Evolutionary conservation across 1,284 basidiomycete species (phyloP).

Genomic region (Heterobasidion occidentale): DNA sequence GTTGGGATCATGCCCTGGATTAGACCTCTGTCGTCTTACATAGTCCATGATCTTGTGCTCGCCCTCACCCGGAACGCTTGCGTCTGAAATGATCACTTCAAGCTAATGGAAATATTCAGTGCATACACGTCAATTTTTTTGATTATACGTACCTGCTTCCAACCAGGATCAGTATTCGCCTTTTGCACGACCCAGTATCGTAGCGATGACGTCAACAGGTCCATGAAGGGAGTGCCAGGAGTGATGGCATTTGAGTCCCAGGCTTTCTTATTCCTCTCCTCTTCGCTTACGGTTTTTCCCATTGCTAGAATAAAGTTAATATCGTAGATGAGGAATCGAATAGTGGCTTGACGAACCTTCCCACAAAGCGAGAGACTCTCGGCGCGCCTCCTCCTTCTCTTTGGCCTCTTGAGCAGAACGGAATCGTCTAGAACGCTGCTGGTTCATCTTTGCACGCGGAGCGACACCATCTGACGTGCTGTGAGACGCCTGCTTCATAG

Average conservation of each 20-base stretch:
- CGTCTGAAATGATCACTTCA: constrained; percentile 95
- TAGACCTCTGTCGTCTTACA: constrained; percentile 85
- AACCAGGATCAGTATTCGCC: constrained; percentile 91
- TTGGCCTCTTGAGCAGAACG: constrained; percentile 92
- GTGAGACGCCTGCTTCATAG: not conserved
- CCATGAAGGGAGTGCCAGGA: constrained; percentile 98
- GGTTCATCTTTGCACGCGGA: constrained; percentile 99
- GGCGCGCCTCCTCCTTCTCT: constrained; percentile 84
- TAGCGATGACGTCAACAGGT: constrained; percentile 79
- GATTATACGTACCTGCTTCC: constrained; percentile 70
- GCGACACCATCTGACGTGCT: constrained; percentile 80
- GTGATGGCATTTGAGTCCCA: constrained; percentile 99
- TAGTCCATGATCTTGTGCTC: constrained; percentile 99
- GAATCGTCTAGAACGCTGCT: constrained; percentile 94
- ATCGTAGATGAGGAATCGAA: not conserved
- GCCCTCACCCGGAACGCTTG: constrained; percentile 95
- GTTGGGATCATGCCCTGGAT: constrained; percentile 89
- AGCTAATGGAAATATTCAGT: constrained; percentile 40
- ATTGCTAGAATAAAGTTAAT: constrained; percentile 46
- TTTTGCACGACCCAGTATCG: constrained; percentile 97
- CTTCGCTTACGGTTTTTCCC: constrained; percentile 85
- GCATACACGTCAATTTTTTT: constrained; percentile 1
- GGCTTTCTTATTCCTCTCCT: constrained; percentile 76
- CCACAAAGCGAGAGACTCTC: constrained; percentile 79
- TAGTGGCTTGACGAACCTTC: constrained; percentile 45